Evolutionary conservation across 140 eudicot species (phyloP).

Genomic region (Stevia rebaudiana): DNA sequence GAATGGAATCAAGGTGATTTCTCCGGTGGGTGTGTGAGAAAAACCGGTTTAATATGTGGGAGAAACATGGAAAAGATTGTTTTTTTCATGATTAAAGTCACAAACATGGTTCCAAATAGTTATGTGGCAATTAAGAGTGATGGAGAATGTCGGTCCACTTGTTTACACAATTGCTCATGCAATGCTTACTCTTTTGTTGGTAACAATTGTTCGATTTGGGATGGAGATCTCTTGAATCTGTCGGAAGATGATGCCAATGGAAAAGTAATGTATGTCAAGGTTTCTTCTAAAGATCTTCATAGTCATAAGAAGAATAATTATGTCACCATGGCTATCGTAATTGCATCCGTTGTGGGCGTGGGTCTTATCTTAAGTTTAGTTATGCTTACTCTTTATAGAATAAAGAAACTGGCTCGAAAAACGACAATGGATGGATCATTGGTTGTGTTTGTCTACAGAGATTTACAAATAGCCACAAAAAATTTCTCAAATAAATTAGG

Average conservation of each 20-base stretch:
- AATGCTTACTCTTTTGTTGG: no score
- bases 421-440: constrained; percentile 16
- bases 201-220: no score
- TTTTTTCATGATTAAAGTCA: neutral
- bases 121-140: neutral
- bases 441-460: constrained; percentile 16
- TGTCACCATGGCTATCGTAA: no score
- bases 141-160: neutral
- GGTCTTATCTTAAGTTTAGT: constrained; percentile 5
- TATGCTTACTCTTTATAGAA: neutral
- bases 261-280: no score
- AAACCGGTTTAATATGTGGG: neutral
- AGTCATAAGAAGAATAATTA: no score
- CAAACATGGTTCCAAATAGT: neutral
- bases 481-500: constrained; percentile 39
- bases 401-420: neutral
- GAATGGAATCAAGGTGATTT: neutral
- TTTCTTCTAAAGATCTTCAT: no score
- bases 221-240: no score
- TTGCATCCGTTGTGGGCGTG: neutral
- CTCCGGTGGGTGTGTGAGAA: neutral
- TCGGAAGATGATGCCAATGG: no score
- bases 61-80: neutral
- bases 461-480: constrained; percentile 25
- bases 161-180: neutral